phyloP scores from a whole-genome alignment of 352 stramenopile genomes.

The Globisporangium mamillatum region DNA sequence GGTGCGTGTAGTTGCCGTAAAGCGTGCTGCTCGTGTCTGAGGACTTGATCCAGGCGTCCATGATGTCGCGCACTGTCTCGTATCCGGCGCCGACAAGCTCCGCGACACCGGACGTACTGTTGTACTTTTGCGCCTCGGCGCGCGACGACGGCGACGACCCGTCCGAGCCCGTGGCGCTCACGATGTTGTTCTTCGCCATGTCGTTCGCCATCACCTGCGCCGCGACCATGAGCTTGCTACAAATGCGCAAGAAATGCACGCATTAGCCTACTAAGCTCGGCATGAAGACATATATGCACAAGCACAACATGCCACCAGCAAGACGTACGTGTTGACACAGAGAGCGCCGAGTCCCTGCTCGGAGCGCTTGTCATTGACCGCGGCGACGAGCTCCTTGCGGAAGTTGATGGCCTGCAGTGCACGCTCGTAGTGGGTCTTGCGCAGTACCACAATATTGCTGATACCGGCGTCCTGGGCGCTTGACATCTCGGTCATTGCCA shows the following conservation, averaged over 20 bases:
- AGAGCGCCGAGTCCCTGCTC: conserved; percentile 28
- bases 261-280: background rate
- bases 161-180: conserved; percentile 26
- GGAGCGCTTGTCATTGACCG: conserved; percentile 37
- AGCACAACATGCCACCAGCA: background rate
- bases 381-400: conserved; percentile 33
- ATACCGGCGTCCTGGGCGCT: background rate
- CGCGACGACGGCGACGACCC: conserved; percentile 25
- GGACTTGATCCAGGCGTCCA: conserved; percentile 32
- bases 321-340: conserved; percentile 37
- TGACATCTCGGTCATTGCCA: background rate
- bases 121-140: conserved; percentile 26
- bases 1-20: conserved; percentile 26
- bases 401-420: conserved; percentile 41
- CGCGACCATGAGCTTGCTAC: conserved; percentile 29
- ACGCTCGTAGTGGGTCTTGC: conserved; percentile 10
- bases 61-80: conserved; percentile 18
- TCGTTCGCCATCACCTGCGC: conserved; percentile 32
- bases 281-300: background rate
- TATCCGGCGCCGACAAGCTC: conserved; percentile 33
- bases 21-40: conserved; percentile 18
- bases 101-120: conserved; percentile 26
- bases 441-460: conserved; percentile 12
- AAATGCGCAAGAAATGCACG: background rate
- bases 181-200: conserved; percentile 25